Evolutionary conservation across 805 yeast species (phyloP).

Genomic region (Middelhovenomyces tepae): DNA sequence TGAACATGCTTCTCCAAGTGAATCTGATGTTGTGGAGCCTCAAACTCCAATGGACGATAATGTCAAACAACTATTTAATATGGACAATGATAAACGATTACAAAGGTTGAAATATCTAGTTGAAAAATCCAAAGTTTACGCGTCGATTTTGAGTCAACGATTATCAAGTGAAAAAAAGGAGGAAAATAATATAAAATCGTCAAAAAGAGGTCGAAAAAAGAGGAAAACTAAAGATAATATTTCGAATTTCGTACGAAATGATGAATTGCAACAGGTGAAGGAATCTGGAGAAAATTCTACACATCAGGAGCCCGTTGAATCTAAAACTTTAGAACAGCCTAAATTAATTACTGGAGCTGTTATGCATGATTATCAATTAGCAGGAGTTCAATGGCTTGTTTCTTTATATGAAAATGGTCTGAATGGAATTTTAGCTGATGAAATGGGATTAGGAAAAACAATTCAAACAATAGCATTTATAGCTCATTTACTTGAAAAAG

Average conservation of each 20-base stretch:
- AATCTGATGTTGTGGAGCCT: too few relatives aligned
- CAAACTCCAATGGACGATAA: too few relatives aligned
- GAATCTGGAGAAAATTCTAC: too few relatives aligned
- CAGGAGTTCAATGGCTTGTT: conserved; percentile 84
- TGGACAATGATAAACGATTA: conserved; percentile 50
- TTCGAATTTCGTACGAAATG: conserved; percentile 7
- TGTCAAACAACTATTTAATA: conserved; percentile 20
- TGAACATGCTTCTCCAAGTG: too few relatives aligned
- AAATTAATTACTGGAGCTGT: conserved; percentile 43
- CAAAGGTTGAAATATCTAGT: conserved; percentile 64
- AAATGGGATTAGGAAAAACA: conserved; percentile 99
- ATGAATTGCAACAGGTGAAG: too few relatives aligned
- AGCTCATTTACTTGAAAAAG: conserved; percentile 59
- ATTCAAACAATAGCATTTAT: conserved; percentile 91
- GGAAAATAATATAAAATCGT: too few relatives aligned
- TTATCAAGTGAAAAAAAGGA: conserved; percentile 26
- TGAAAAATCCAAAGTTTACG: conserved; percentile 80
- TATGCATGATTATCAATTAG: conserved; percentile 80
- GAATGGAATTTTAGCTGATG: conserved; percentile 92
- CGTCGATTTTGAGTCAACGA: conserved; percentile 77
- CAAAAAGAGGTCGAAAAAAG: conserved; percentile 17
- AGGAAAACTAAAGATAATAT: conserved; percentile 11
- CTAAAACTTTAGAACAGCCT: too few relatives aligned
- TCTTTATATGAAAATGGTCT: conserved; percentile 66
- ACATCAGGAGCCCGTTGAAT: too few relatives aligned